These are phyloP conservation scores for Selaginella moellendorffii DNA, from an alignment of 75 land plant species.

Conservation along the genomic window DNA sequence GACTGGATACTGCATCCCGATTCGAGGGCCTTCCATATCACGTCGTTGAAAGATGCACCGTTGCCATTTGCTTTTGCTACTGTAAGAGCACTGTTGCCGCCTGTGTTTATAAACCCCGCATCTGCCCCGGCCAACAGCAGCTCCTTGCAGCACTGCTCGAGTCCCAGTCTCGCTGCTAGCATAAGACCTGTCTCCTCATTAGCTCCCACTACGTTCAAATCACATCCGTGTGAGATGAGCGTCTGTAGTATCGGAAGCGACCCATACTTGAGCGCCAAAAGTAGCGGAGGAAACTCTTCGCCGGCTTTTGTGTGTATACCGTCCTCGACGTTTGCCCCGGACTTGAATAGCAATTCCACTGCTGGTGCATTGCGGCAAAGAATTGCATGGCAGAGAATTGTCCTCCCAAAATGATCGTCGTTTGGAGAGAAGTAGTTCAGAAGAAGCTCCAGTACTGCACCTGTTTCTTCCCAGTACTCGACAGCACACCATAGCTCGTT, in stretches of 20 bases:
- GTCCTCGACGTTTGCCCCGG: slow-evolving; percentile 47
- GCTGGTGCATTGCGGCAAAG: slow-evolving; percentile 51
- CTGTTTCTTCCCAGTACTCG: slow-evolving; percentile 66
- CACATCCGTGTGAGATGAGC: slow-evolving; percentile 36
- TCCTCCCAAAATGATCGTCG: slow-evolving; percentile 40
- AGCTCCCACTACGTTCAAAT: slow-evolving; percentile 29
- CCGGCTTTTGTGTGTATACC: slow-evolving; percentile 27
- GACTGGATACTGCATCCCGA: slow-evolving; percentile 26
- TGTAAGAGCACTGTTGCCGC: slow-evolving; percentile 30
- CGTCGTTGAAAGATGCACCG: slow-evolving; percentile 19
- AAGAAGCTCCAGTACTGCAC: slow-evolving; percentile 48
- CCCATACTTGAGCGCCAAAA: slow-evolving; percentile 56
- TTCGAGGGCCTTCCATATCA: slow-evolving; percentile 30
- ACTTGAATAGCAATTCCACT: slow-evolving; percentile 30
- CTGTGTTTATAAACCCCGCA: slow-evolving; percentile 32
- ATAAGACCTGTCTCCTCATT: slow-evolving; percentile 43
- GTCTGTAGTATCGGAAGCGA: slow-evolving; percentile 22
- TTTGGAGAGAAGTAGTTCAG: slow-evolving; percentile 33
- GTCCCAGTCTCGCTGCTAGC: slow-evolving; percentile 31
- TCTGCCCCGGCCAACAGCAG: slow-evolving; percentile 60
- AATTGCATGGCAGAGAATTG: slow-evolving; percentile 71
- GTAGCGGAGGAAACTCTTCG: slow-evolving; percentile 43
- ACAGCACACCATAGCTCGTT: slow-evolving; percentile 71
- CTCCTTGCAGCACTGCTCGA: slow-evolving; percentile 39
- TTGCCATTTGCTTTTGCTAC: slow-evolving; percentile 31